Conservation (phyloP, 148 eudicot genomes). For the Cornus suecica region DNA sequence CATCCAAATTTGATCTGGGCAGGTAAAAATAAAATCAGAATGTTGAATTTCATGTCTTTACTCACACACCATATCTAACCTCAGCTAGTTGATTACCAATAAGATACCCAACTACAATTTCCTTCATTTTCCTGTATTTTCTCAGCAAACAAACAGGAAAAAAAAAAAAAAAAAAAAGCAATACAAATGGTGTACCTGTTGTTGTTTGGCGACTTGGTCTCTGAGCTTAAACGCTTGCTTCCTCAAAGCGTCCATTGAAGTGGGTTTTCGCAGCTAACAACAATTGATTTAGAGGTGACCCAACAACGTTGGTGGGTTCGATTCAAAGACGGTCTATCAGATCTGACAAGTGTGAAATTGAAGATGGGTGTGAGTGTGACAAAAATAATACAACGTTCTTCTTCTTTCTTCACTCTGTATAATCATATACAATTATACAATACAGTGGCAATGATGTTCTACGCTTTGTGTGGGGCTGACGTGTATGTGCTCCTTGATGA, state of each 20-base stretch:
- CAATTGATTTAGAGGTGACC: not conserved
- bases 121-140: not conserved
- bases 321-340: not conserved
- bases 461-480: too few species aligned
- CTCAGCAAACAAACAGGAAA: not conserved
- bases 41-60: not conserved
- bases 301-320: not conserved
- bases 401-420: too few species aligned
- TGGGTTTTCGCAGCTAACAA: not conserved
- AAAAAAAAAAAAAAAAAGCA: not conserved
- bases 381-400: too few species aligned
- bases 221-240: conserved; percentile 80
- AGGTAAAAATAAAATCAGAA: not conserved
- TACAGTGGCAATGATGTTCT: too few species aligned
- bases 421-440: too few species aligned
- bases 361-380: not conserved
- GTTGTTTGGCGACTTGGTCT: conserved; percentile 91
- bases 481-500: too few species aligned
- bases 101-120: not conserved
- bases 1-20: too few species aligned
- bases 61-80: not conserved
- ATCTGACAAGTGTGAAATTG: not conserved
- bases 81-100: not conserved
- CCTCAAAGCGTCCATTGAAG: conserved; percentile 67
- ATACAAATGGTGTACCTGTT: conserved; percentile 44